These are phyloP conservation scores for Tylopilus subfusipes DNA, from an alignment of 768 basidiomycete species.

Conservation along the genomic window DNA sequence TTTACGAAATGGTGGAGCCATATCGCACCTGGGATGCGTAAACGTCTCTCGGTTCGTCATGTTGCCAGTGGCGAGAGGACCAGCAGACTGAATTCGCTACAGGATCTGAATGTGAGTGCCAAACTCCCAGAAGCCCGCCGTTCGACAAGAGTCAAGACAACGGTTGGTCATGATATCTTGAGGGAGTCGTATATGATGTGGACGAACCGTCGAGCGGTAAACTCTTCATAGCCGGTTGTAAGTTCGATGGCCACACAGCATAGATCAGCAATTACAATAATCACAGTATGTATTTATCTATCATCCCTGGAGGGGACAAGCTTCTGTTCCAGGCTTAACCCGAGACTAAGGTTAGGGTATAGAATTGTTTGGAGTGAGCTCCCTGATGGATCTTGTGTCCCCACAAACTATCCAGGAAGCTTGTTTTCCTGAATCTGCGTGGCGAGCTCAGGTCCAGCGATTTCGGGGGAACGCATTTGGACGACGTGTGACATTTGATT, in stretches of 20 bases:
- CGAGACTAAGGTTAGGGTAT: not conserved
- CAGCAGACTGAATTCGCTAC: slow-evolving; percentile 10
- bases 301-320: not conserved
- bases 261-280: slow-evolving; percentile 16
- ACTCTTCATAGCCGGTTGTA: slow-evolving; percentile 22
- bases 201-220: slow-evolving; percentile 74
- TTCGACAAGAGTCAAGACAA: slow-evolving; percentile 65
- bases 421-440: not conserved
- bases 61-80: not conserved
- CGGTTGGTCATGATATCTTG: slow-evolving; percentile 55
- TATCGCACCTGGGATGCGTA: slow-evolving; percentile 73
- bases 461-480: too few relatives aligned
- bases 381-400: too few relatives aligned
- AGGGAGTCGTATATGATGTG: slow-evolving; percentile 87
- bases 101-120: slow-evolving; percentile 70
- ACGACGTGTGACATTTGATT: not conserved
- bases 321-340: not conserved
- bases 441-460: not conserved
- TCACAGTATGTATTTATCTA: slow-evolving; percentile 23
- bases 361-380: not conserved
- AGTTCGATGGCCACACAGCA: slow-evolving; percentile 11
- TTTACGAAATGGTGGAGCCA: slow-evolving; percentile 84
- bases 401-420: not conserved
- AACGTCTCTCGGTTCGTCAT: slow-evolving; percentile 64
- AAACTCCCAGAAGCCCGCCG: slow-evolving; percentile 78